Evolutionary conservation across 257 asterid species (phyloP).

Genomic region (Euphrasia confusa): DNA sequence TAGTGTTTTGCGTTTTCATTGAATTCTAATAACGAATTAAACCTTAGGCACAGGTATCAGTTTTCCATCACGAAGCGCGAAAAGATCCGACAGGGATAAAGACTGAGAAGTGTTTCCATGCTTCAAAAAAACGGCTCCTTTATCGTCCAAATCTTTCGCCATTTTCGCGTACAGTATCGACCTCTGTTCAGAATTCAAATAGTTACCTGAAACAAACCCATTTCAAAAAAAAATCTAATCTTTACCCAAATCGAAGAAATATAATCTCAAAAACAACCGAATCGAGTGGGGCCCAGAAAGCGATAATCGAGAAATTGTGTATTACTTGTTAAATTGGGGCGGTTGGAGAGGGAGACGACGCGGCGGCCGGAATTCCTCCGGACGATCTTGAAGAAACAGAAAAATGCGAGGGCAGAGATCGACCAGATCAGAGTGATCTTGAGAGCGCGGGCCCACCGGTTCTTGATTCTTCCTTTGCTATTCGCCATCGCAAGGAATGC

Average conservation of each 20-base stretch:
- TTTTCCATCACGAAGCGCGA: constrained; percentile 53
- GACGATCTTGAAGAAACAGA: constrained; percentile 48
- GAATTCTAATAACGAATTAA: constrained; percentile 15
- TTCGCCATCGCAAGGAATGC: constrained; percentile 23
- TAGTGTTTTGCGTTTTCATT: background rate
- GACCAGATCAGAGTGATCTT: constrained; percentile 54
- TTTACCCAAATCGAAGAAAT: constrained; percentile 7
- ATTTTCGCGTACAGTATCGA: constrained; percentile 58
- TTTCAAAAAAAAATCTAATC: background rate
- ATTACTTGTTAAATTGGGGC: constrained; percentile 30
- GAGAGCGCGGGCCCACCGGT: constrained; percentile 32
- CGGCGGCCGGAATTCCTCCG: constrained; percentile 42
- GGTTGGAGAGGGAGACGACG: constrained; percentile 8
- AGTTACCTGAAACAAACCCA: constrained; percentile 31
- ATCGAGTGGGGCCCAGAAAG: constrained; percentile 5
- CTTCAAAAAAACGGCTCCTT: constrained; percentile 74
- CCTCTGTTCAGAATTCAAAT: constrained; percentile 53
- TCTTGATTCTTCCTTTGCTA: constrained; percentile 30
- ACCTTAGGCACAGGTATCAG: constrained; percentile 75
- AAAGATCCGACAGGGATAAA: constrained; percentile 72
- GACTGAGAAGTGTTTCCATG: constrained; percentile 95
- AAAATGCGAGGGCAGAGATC: constrained; percentile 44
- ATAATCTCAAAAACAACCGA: background rate
- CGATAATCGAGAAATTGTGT: background rate
- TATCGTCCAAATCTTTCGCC: constrained; percentile 77